These are phyloP conservation scores for Cladochytrium replicatum DNA, from an alignment of 192 early-diverging fungal species.

Conservation along the genomic window DNA sequence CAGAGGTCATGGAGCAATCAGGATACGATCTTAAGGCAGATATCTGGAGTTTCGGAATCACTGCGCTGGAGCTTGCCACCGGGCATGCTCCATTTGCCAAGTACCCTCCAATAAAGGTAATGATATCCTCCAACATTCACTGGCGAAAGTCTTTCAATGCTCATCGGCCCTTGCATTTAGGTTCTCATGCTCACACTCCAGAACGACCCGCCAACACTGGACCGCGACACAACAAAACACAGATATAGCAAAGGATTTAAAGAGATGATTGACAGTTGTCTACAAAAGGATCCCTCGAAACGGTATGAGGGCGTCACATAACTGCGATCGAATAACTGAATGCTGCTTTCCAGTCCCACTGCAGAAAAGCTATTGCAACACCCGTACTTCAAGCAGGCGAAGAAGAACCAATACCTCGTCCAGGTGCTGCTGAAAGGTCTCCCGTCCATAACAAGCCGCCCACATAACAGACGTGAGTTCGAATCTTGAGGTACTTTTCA, in stretches of 20 bases:
- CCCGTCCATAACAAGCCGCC: slow-evolving; percentile 58
- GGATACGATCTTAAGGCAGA: slow-evolving; percentile 85
- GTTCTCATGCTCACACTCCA: slow-evolving; percentile 81
- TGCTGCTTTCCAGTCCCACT: slow-evolving; percentile 43
- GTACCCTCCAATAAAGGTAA: slow-evolving; percentile 78
- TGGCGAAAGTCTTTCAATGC: too few species aligned
- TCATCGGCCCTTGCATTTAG: slow-evolving; percentile 16
- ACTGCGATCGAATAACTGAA: too few species aligned
- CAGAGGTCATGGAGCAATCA: slow-evolving; percentile 83
- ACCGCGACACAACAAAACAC: slow-evolving; percentile 60
- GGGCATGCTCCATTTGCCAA: slow-evolving; percentile 86
- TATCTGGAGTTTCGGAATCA: slow-evolving; percentile 89
- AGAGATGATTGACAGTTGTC: slow-evolving; percentile 77
- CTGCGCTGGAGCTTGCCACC: slow-evolving; percentile 71
- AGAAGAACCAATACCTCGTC: slow-evolving; percentile 55
- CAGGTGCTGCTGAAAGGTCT: slow-evolving; percentile 45
- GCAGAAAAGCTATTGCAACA: slow-evolving; percentile 69
- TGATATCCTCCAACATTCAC: too few species aligned
- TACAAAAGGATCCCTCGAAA: slow-evolving; percentile 68
- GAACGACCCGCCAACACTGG: slow-evolving; percentile 76
- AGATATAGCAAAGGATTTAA: slow-evolving; percentile 70
- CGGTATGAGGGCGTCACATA: too few species aligned
- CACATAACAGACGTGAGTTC: slow-evolving; percentile 40
- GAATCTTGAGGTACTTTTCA: neutral
- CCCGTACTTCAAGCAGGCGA: slow-evolving; percentile 68